These are phyloP conservation scores for Patellifolia procumbens DNA, from an alignment of 179 eudicot genomes.

Conservation along the genomic window DNA sequence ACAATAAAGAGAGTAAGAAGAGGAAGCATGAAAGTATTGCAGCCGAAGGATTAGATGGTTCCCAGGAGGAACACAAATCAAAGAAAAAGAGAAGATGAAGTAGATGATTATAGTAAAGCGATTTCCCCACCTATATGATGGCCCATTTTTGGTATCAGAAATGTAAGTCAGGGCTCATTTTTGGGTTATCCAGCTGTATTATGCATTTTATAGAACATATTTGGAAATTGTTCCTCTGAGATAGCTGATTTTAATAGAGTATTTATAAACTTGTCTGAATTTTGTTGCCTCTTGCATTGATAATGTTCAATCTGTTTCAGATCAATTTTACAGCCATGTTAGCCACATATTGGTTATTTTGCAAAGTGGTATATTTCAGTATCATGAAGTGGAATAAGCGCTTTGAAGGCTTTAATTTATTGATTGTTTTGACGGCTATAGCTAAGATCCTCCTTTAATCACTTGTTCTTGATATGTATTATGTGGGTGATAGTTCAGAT, in stretches of 20 bases:
- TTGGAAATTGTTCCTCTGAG: neutral
- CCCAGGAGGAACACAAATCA: constrained; percentile 35
- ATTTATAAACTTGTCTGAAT: too few relatives aligned
- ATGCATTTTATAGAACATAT: constrained; percentile 5
- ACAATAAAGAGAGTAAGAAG: constrained; percentile 34
- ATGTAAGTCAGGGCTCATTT: neutral
- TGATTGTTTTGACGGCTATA: neutral
- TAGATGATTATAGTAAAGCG: constrained; percentile 6
- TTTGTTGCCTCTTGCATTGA: neutral
- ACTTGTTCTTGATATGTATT: neutral
- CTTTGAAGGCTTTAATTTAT: neutral
- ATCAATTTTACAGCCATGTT: neutral
- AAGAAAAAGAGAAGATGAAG: constrained; percentile 46
- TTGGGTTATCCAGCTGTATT: neutral
- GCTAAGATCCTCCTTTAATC: neutral
- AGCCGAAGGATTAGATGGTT: constrained; percentile 25
- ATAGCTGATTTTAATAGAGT: neutral
- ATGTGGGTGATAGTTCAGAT: neutral
- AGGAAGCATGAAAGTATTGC: constrained; percentile 34
- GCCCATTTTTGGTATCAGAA: constrained; percentile 8
- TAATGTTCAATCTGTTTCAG: neutral
- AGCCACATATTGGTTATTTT: neutral
- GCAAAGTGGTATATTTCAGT: neutral
- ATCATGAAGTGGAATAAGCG: neutral
- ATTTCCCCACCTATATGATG: constrained; percentile 14